Conservation (phyloP, 352 stramenopile genomes). For the Phytophthora uliginosa region DNA sequence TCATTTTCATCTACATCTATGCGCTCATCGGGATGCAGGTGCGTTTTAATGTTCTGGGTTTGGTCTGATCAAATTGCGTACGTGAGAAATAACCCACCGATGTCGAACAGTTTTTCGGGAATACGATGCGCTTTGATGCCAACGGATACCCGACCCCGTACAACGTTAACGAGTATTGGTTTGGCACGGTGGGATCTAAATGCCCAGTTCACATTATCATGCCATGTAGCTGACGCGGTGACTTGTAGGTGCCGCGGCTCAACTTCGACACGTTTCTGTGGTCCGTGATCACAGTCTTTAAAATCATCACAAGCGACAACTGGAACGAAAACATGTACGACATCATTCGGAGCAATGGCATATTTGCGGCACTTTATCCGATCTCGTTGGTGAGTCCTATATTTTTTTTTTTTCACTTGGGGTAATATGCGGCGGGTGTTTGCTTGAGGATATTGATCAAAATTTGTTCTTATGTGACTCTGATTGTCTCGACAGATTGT, state of each 20-base stretch:
- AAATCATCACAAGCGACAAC: constrained; percentile 95
- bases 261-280: constrained; percentile 93
- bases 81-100: neutral
- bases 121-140: constrained; percentile 93
- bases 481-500: constrained; percentile 58
- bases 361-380: constrained; percentile 78
- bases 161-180: constrained; percentile 67
- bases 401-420: neutral
- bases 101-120: constrained; percentile 89
- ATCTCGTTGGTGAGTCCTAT: constrained; percentile 68
- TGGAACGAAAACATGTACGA: constrained; percentile 97
- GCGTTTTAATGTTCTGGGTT: neutral
- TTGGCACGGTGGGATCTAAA: constrained; percentile 50
- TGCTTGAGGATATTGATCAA: no score
- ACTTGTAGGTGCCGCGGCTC: constrained; percentile 55
- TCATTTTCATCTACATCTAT: constrained; percentile 97
- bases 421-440: no score
- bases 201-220: neutral
- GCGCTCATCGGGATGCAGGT: constrained; percentile 90
- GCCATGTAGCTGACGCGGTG: constrained; percentile 25
- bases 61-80: neutral
- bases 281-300: constrained; percentile 89
- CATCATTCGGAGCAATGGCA: constrained; percentile 79
- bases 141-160: constrained; percentile 64
- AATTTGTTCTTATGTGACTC: no score